Conservation (phyloP, 2,329 filamentous ascomycete genomes). For the Exophiala viscosa region DNA sequence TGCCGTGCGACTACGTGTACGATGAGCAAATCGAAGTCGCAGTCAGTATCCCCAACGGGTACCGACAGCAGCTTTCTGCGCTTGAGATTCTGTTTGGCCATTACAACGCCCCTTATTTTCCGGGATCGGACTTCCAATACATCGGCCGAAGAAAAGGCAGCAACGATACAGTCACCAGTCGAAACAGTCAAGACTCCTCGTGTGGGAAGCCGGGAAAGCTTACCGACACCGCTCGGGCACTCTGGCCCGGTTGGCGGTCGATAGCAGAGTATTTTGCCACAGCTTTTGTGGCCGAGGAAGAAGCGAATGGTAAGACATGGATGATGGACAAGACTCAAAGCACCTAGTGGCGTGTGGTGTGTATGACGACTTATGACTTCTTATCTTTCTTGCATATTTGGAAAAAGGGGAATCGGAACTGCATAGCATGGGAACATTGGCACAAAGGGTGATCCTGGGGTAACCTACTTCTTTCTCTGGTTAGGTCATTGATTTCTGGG, state of each 20-base stretch:
- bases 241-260: conserved; percentile 89
- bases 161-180: conserved; percentile 20
- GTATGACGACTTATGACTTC: conserved; percentile 1
- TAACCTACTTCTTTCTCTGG: too few species aligned
- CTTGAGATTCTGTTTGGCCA: conserved; percentile 59
- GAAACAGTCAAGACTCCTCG: conserved; percentile 4
- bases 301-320: conserved; percentile 90
- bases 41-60: conserved; percentile 81
- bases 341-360: conserved; percentile 13
- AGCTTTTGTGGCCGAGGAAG: conserved; percentile 90
- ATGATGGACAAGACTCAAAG: conserved; percentile 58
- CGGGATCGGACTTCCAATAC: conserved; percentile 53
- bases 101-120: conserved; percentile 60
- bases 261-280: conserved; percentile 93
- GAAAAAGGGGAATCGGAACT: not conserved
- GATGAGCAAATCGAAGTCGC: conserved; percentile 73
- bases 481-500: too few species aligned
- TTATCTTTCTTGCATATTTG: not conserved
- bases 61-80: conserved; percentile 76
- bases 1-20: conserved; percentile 73
- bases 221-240: conserved; percentile 68
- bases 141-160: conserved; percentile 31
- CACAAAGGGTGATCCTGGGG: too few species aligned
- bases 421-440: too few species aligned
- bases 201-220: conserved; percentile 45